A percentile compares a stretch with the other conserved stretches of the same genome.
phyloP scores from a whole-genome alignment of 768 basidiomycete species.

The Xerocomellus amylosporus region DNA sequence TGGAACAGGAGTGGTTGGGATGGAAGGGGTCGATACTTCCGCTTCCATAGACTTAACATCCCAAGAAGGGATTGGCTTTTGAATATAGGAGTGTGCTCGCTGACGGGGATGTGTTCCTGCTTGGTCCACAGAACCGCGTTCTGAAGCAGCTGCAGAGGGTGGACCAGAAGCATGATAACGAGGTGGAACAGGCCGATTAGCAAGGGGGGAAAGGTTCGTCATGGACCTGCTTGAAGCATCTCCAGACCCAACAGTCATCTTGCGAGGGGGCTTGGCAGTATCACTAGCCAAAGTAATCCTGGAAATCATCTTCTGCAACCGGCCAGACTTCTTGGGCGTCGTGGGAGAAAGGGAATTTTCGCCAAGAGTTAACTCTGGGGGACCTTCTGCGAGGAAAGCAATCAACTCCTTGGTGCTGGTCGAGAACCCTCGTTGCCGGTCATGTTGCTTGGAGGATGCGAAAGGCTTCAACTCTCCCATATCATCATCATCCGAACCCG shows the following conservation, averaged over 20 bases:
- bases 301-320: conserved; percentile 82
- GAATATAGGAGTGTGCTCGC: conserved; percentile 28
- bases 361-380: conserved; percentile 41
- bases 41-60: conserved; percentile 14
- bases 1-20: conserved; percentile 3
- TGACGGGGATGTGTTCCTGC: conserved; percentile 18
- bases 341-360: conserved; percentile 42
- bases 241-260: conserved; percentile 25
- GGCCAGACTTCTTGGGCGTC: conserved; percentile 47
- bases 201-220: conserved; percentile 47
- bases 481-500: conserved; percentile 62
- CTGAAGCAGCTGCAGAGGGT: conserved; percentile 43
- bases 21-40: conserved; percentile 3
- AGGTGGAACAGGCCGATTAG: conserved; percentile 60
- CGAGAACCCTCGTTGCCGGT: conserved; percentile 40
- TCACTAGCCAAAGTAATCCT: conserved; percentile 55
- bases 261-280: conserved; percentile 32
- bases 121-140: conserved; percentile 26
- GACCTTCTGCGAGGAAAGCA: conserved; percentile 58
- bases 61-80: conserved; percentile 20
- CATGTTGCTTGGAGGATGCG: conserved; percentile 42
- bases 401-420: conserved; percentile 47
- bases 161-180: conserved; percentile 47
- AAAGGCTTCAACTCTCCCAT: conserved; percentile 23
- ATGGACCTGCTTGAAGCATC: conserved; percentile 33